Evolutionary conservation across 495 filamentous ascomycete genomes (phyloP), one percentile per base, ranked within the genome.

Genomic region (Talaromyces ruber): DNA sequence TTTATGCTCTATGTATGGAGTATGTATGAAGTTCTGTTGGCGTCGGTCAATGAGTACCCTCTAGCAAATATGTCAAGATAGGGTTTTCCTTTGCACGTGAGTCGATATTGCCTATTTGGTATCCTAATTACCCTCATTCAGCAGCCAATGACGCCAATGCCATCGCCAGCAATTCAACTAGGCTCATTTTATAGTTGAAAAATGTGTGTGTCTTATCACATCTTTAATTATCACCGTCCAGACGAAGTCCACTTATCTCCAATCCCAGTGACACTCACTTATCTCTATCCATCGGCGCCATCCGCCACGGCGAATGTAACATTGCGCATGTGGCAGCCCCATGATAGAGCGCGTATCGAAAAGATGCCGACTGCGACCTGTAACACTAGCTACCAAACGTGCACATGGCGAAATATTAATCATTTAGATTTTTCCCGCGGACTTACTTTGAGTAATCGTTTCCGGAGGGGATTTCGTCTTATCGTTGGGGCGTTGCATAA

Each of bases 271-370:
- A 18, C 7, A 3, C n/a, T 47, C 18, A 47, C n/a, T 18, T 47
- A 47, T 18, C 43, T 18, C 75, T 73, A 77, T 25, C 75, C 75
- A 45, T 86, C 82, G 55, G 89, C 86, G 0, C 91, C 90, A 72
- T 97, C 94, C 70, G 97, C 97, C 43, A 96, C 82, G 79, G 97
- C 93, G 68, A 97, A 98, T 0, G 93, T 98, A 74, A 47, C 43
- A 47, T 47, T n/a, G 18, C 14, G 34, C 34, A 39, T 39, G 34
- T 47, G 43, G 43, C 43, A 47, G 43, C 43, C 43, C 3, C 39
- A 21, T 45, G 39, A 45, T 21, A 21, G 6, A 47, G 43, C 5
- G 18, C 16, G 18, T 3, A 3, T 22, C 16, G 21, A 47, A 21
- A 47, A 47, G 8, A 47, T n/a, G n/a, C 14, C n/a, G 39, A 43